phyloP scores from a whole-genome alignment of 176 grass and related monocot species.

The Juncus inflexus region DNA sequence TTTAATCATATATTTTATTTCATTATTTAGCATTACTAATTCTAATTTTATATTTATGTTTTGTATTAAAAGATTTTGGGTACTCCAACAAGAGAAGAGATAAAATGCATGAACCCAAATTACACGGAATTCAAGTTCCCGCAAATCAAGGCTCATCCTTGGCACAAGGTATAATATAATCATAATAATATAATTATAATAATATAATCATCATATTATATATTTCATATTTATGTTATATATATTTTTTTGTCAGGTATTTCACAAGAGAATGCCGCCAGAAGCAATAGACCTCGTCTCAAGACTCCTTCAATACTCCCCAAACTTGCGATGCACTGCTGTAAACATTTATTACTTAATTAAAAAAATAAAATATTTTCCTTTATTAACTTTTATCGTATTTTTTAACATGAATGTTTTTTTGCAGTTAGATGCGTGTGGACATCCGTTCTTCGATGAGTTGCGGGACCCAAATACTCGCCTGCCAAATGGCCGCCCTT shows the following conservation, averaged over 20 bases:
- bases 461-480: conserved; percentile 64
- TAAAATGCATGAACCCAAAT: conserved; percentile 96
- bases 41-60: too few species aligned
- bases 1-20: conserved; percentile 7
- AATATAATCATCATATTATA: conserved; percentile 1
- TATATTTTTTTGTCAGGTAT: conserved; percentile 44
- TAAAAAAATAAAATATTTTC: background rate
- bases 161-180: conserved; percentile 61
- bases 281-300: conserved; percentile 91
- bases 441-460: conserved; percentile 94
- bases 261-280: conserved; percentile 77
- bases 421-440: conserved; percentile 81
- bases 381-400: conserved; percentile 1
- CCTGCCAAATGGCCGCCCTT: conserved; percentile 64
- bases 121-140: conserved; percentile 90
- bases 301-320: conserved; percentile 89
- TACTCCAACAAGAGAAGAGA: conserved; percentile 94
- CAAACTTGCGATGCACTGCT: conserved; percentile 84
- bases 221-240: conserved; percentile 17
- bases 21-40: too few species aligned
- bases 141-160: conserved; percentile 96
- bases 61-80: conserved; percentile 61
- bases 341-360: conserved; percentile 39
- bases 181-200: background rate
- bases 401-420: conserved; percentile 1